Percentiles rank a stretch among this genome's conserved stretches.
Evolutionary conservation across 768 basidiomycete genomes (phyloP).

Genomic region (Postia placenta): DNA sequence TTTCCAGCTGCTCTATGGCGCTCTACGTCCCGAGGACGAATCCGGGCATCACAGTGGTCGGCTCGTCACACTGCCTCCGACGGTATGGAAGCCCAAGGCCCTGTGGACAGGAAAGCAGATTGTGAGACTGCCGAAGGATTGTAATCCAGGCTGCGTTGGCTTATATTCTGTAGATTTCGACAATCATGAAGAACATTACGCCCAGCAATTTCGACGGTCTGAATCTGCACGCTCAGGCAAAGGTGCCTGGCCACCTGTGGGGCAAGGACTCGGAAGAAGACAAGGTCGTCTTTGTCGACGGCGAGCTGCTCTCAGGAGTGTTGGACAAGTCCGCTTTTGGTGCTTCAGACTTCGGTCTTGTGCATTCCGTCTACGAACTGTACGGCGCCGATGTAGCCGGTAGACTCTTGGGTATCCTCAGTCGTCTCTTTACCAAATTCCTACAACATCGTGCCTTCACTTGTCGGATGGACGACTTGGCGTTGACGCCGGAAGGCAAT

Average conservation of each 20-base stretch:
- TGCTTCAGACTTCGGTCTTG: constrained; percentile 91
- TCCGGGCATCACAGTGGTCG: constrained; percentile 46
- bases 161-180: constrained; percentile 70
- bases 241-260: constrained; percentile 87
- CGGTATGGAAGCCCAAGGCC: constrained; percentile 86
- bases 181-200: constrained; percentile 87
- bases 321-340: constrained; percentile 98
- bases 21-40: constrained; percentile 84
- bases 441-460: constrained; percentile 96
- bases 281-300: constrained; percentile 84
- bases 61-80: constrained; percentile 79
- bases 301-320: constrained; percentile 89
- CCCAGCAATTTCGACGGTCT: constrained; percentile 74
- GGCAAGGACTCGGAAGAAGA: constrained; percentile 74
- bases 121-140: constrained; percentile 37
- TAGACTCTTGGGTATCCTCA: constrained; percentile 85
- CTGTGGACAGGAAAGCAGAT: constrained; percentile 99
- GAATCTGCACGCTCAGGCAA: constrained; percentile 80
- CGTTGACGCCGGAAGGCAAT: constrained; percentile 81
- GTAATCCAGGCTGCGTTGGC: constrained; percentile 3
- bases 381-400: constrained; percentile 90
- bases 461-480: constrained; percentile 97
- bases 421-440: constrained; percentile 94
- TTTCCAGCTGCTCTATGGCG: constrained; percentile 92
- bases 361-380: constrained; percentile 94